A percentile compares a stretch with the other conserved stretches of the same genome.
These are phyloP conservation scores for Podila clonocystis DNA, from an alignment of 192 early-diverging fungal genomes.

Conservation along the genomic window DNA sequence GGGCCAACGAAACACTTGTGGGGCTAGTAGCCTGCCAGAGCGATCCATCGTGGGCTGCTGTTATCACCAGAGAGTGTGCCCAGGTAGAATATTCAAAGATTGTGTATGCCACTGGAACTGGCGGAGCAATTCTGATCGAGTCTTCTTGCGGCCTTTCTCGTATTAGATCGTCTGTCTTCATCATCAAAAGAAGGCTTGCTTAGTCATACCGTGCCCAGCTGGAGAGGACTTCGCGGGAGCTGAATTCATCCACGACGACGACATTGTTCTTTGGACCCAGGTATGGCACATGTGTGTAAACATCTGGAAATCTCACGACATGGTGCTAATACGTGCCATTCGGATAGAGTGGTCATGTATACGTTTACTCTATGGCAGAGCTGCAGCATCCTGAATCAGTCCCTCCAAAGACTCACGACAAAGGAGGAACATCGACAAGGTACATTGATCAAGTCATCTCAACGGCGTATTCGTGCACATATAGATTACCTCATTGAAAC, in stretches of 20 bases:
- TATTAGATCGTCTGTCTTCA: conserved; percentile 26
- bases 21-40: conserved; percentile 9
- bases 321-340: no score
- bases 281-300: conserved; percentile 9
- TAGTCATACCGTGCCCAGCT: conserved; percentile 19
- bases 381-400: background rate
- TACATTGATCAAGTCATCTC: background rate
- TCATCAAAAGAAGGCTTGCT: conserved; percentile 22
- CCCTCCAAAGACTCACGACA: background rate
- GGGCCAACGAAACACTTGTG: conserved; percentile 15
- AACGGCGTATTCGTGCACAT: no score
- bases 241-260: conserved; percentile 33
- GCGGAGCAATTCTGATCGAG: background rate
- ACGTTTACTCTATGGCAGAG: conserved; percentile 14
- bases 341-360: conserved; percentile 27
- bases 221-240: conserved; percentile 49
- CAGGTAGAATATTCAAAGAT: conserved; percentile 9
- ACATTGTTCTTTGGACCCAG: conserved; percentile 55
- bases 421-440: background rate
- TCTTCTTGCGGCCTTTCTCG: background rate
- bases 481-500: no score
- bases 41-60: conserved; percentile 12
- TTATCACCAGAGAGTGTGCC: conserved; percentile 16
- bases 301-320: no score
- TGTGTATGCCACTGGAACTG: background rate